A percentile compares a stretch with the other conserved stretches of the same genome.
These are phyloP conservation scores for Boletus rubroflammeus DNA, from an alignment of 768 basidiomycete genomes.

Conservation along the genomic window DNA sequence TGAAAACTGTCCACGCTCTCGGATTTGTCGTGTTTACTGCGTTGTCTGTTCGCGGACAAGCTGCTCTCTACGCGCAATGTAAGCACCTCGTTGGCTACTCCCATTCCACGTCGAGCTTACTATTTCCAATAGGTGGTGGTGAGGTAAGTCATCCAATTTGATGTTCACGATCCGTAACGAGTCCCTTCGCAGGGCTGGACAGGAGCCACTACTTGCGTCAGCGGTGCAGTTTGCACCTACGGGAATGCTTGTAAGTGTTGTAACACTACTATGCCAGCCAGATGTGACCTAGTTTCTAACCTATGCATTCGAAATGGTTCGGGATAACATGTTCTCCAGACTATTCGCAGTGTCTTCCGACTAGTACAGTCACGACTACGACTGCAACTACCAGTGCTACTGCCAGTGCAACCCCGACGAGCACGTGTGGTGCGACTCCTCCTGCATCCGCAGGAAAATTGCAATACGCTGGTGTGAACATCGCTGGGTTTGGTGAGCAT, in stretches of 20 bases:
- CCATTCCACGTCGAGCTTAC: background rate
- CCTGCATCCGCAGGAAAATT: slow-evolving; percentile 9
- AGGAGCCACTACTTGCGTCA: slow-evolving; percentile 6
- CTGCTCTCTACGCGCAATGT: slow-evolving; percentile 13
- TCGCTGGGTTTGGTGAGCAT: slow-evolving; percentile 11
- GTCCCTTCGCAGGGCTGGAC: slow-evolving; percentile 1
- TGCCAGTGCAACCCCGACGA: background rate
- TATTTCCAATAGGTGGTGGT: slow-evolving; percentile 6
- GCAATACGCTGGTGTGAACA: slow-evolving; percentile 10
- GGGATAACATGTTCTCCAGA: background rate
- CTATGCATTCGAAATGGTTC: background rate
- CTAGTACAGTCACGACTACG: background rate
- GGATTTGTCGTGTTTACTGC: background rate
- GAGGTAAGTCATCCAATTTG: background rate
- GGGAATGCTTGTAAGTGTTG: slow-evolving; percentile 1
- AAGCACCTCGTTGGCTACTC: background rate
- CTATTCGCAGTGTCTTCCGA: slow-evolving; percentile 10
- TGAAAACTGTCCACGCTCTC: slow-evolving; percentile 4
- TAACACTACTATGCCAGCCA: background rate
- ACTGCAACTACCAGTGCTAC: background rate
- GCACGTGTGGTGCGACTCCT: background rate
- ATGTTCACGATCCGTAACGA: background rate
- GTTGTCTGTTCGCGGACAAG: slow-evolving; percentile 7
- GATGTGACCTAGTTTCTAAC: background rate
- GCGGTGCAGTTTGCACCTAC: slow-evolving; percentile 8